Evolutionary conservation across 1,139 yeast genomes (phyloP).

Genomic region (Magnusiomyces sp.): DNA sequence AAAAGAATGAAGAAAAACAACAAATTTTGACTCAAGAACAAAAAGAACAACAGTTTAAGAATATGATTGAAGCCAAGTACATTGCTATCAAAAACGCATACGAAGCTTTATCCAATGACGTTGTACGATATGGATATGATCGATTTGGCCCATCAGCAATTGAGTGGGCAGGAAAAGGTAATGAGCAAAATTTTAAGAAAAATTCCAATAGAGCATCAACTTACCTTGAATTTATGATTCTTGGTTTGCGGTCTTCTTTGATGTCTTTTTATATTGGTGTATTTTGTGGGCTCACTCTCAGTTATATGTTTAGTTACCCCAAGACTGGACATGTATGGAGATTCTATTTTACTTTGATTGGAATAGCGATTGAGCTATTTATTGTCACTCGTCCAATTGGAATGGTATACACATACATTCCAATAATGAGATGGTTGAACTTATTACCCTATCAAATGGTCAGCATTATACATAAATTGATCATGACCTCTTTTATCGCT

Average conservation of each 20-base stretch:
- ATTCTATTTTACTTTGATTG: constrained; percentile 17
- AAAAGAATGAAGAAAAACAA: not conserved
- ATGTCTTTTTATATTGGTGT: constrained; percentile 19
- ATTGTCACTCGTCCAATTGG: constrained; percentile 20
- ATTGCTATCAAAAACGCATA: constrained; percentile 24
- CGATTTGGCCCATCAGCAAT: constrained; percentile 24
- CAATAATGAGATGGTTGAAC: constrained; percentile 13
- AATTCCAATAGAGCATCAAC: constrained; percentile 5
- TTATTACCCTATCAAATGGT: constrained; percentile 21
- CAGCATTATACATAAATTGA: constrained; percentile 15
- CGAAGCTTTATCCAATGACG: constrained; percentile 25
- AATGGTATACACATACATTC: constrained; percentile 10
- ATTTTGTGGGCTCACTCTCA: constrained; percentile 16
- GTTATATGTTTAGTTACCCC: constrained; percentile 20
- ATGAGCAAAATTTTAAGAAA: constrained; percentile 3
- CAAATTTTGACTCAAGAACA: constrained; percentile 1
- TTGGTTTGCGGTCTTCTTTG: constrained; percentile 17
- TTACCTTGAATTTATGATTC: constrained; percentile 7
- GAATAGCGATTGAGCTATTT: constrained; percentile 19
- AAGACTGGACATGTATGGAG: constrained; percentile 25
- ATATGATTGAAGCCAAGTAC: constrained; percentile 18
- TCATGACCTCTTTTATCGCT: constrained; percentile 14
- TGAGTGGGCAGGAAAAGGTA: constrained; percentile 7
- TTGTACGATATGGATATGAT: constrained; percentile 29
- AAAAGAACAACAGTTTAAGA: not conserved